Evolutionary conservation across 148 eudicot species (phyloP).

Genomic region (Rhododendron vialii): DNA sequence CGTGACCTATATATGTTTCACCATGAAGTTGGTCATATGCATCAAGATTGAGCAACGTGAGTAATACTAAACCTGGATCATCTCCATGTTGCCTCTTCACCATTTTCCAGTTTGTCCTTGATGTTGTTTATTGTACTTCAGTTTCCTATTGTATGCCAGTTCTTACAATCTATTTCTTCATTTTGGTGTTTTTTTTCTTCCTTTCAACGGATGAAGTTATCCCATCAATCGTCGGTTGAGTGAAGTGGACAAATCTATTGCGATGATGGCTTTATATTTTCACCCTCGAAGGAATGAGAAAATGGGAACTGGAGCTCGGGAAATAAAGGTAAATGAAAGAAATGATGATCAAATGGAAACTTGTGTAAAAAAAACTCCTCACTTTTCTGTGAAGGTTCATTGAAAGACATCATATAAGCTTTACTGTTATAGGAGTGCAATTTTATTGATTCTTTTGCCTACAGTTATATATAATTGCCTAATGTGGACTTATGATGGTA

Average conservation of each 20-base stretch:
- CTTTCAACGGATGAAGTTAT: conserved; percentile 37
- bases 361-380: neutral
- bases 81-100: neutral
- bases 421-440: neutral
- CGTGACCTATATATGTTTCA: neutral
- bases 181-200: neutral
- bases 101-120: neutral
- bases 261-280: conserved; percentile 55
- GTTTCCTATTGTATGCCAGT: neutral
- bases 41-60: conserved; percentile 2
- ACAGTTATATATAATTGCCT: neutral
- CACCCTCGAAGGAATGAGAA: conserved; percentile 75
- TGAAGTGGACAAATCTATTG: conserved; percentile 44
- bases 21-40: neutral
- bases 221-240: conserved; percentile 42
- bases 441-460: neutral
- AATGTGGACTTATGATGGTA: neutral
- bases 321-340: conserved; percentile 52
- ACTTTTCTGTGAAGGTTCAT: neutral
- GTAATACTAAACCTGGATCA: neutral
- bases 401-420: neutral
- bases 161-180: neutral
- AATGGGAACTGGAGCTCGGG: conserved; percentile 62
- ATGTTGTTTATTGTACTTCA: neutral
- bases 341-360: neutral